phyloP scores from a whole-genome alignment of 441 rosid genomes.

The Adansonia madagascariensis region DNA sequence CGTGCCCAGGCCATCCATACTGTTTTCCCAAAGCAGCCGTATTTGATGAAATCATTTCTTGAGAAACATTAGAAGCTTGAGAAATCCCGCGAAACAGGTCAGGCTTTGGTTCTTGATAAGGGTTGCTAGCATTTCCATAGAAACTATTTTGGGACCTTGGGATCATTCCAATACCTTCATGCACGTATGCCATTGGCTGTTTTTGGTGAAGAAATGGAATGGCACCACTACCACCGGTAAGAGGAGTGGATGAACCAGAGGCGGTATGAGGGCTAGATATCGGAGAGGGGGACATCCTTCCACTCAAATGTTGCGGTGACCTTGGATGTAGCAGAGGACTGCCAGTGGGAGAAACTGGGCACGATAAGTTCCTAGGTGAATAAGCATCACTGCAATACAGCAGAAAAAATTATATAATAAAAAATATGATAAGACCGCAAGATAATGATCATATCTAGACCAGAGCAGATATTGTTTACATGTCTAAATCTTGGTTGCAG shows the following conservation, averaged over 20 bases:
- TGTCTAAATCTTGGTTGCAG: not conserved
- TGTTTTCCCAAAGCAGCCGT: slow-evolving; percentile 39
- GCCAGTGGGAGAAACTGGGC: slow-evolving; percentile 60
- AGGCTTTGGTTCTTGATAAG: slow-evolving; percentile 59
- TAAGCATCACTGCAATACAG: slow-evolving; percentile 47
- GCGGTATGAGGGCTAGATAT: slow-evolving; percentile 59
- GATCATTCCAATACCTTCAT: slow-evolving; percentile 54
- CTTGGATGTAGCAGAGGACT: slow-evolving; percentile 61
- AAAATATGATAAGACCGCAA: not conserved
- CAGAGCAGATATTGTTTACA: not conserved
- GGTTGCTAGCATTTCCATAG: slow-evolving; percentile 38
- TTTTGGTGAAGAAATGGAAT: slow-evolving; percentile 56
- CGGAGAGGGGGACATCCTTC: slow-evolving; percentile 30
- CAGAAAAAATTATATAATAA: not conserved
- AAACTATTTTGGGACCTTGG: slow-evolving; percentile 51
- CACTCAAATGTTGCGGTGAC: slow-evolving; percentile 54
- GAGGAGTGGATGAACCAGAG: slow-evolving; percentile 66
- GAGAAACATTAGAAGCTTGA: slow-evolving; percentile 56
- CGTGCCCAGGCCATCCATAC: slow-evolving; percentile 39
- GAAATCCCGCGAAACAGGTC: slow-evolving; percentile 58
- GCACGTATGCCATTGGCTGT: slow-evolving; percentile 53
- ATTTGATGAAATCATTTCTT: slow-evolving; percentile 55
- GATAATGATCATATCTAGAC: slow-evolving; percentile 1
- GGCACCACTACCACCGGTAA: slow-evolving; percentile 57
- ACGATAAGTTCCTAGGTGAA: slow-evolving; percentile 52